These are phyloP conservation scores for Eucalyptus shirleyi DNA, from an alignment of 345 rosid species.

Conservation along the genomic window DNA sequence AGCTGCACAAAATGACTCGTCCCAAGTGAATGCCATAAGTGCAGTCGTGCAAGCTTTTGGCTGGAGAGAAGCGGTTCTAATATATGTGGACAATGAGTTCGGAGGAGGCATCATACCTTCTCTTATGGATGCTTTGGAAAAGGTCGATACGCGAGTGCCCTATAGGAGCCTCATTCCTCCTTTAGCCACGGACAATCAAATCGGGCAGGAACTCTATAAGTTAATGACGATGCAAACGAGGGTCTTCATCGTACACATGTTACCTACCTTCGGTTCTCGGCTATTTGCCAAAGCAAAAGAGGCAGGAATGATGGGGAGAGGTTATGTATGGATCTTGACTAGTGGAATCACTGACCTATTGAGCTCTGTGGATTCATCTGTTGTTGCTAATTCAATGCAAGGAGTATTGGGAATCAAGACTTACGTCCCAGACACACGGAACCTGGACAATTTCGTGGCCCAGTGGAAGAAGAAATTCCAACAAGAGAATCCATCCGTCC, in stretches of 20 bases:
- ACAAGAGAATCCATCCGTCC: neutral
- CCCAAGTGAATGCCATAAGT: neutral
- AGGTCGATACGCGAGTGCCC: neutral
- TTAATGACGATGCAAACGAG: neutral
- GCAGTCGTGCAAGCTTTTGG: neutral
- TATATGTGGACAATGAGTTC: neutral
- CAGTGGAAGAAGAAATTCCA: neutral
- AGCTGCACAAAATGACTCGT: neutral
- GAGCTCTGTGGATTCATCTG: neutral
- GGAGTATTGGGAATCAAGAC: neutral
- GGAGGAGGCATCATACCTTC: neutral
- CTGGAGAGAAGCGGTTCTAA: neutral
- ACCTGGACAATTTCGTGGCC: neutral
- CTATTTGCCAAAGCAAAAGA: neutral
- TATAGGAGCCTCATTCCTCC: neutral
- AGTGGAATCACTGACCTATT: neutral
- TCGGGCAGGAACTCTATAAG: neutral
- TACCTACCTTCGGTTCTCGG: neutral
- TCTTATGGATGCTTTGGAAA: neutral
- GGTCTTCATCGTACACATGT: neutral
- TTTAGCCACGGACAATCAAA: neutral
- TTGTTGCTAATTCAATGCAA: neutral
- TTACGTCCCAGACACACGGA: neutral
- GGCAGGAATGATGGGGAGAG: neutral
- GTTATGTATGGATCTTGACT: neutral